phyloP scores from a whole-genome alignment of 768 basidiomycete species.

The Boletus rubroflammeus region DNA sequence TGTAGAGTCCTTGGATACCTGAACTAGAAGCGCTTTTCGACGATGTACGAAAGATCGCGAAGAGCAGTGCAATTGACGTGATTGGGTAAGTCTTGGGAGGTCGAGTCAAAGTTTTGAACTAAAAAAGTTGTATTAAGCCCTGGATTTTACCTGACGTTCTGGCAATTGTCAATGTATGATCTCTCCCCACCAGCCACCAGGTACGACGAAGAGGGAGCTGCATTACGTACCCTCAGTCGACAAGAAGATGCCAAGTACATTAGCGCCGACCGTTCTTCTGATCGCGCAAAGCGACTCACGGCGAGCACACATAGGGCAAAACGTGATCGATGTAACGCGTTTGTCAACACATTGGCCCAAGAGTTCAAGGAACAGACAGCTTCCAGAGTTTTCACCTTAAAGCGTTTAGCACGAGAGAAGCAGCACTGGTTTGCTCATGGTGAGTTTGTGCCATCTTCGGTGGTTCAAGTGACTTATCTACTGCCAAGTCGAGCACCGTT shows the following conservation, averaged over 20 bases:
- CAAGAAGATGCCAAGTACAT: slow-evolving; percentile 64
- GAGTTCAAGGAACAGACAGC: slow-evolving; percentile 77
- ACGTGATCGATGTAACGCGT: slow-evolving; percentile 65
- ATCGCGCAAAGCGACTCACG: slow-evolving; percentile 54
- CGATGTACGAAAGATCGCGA: slow-evolving; percentile 69
- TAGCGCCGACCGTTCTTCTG: slow-evolving; percentile 68
- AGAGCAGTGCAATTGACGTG: slow-evolving; percentile 56
- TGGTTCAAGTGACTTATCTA: slow-evolving; percentile 6
- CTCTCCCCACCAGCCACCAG: slow-evolving; percentile 69
- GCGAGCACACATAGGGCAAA: slow-evolving; percentile 56
- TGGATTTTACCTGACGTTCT: slow-evolving; percentile 93
- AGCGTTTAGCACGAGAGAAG: slow-evolving; percentile 75
- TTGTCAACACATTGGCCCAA: slow-evolving; percentile 53
- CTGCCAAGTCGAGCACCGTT: slow-evolving; percentile 32
- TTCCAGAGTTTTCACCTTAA: slow-evolving; percentile 69
- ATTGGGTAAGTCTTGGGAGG: slow-evolving; percentile 57
- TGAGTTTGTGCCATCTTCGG: slow-evolving; percentile 13
- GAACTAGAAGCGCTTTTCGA: slow-evolving; percentile 71
- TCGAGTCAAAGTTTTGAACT: slow-evolving; percentile 3
- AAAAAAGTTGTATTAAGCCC: slow-evolving; percentile 48
- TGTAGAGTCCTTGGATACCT: slow-evolving; percentile 75
- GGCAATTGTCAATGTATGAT: slow-evolving; percentile 94
- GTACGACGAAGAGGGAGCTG: slow-evolving; percentile 76
- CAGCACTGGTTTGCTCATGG: slow-evolving; percentile 78
- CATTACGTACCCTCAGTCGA: slow-evolving; percentile 56